Percentiles rank a stretch among this genome's conserved stretches.
Conservation (phyloP, 441 rosid species). For the Bocquillonia castaneifolia region DNA sequence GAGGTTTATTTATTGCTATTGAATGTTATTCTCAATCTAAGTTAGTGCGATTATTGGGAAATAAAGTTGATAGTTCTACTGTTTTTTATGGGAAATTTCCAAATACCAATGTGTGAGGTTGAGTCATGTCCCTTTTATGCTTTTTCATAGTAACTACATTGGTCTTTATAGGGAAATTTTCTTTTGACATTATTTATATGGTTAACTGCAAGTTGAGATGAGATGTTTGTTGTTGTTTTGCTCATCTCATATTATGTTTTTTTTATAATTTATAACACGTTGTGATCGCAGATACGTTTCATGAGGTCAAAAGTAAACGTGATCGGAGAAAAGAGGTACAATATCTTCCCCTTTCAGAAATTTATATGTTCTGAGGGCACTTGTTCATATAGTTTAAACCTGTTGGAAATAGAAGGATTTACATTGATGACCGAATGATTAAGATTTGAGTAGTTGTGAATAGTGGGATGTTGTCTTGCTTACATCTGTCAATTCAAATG, state of each 20-base stretch:
- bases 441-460: not conserved
- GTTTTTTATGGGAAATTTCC: too few relatives aligned
- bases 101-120: too few relatives aligned
- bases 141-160: too few relatives aligned
- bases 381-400: not conserved
- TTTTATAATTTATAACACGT: not conserved
- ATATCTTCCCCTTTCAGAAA: conserved; percentile 11
- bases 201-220: conserved; percentile 9
- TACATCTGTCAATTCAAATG: not conserved
- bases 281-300: conserved; percentile 75
- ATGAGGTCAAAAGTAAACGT: conserved; percentile 69
- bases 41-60: too few relatives aligned
- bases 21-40: too few relatives aligned
- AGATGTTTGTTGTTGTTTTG: not conserved
- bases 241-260: not conserved
- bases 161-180: too few relatives aligned
- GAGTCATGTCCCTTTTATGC: too few relatives aligned
- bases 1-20: too few relatives aligned
- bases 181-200: too few relatives aligned
- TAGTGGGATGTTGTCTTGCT: not conserved
- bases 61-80: too few relatives aligned
- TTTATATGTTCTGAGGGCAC: not conserved
- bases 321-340: conserved; percentile 66
- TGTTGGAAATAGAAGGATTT: not conserved
- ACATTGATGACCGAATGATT: not conserved